phyloP scores from a whole-genome alignment of 306 rosid species.

The Castanea crenata region DNA sequence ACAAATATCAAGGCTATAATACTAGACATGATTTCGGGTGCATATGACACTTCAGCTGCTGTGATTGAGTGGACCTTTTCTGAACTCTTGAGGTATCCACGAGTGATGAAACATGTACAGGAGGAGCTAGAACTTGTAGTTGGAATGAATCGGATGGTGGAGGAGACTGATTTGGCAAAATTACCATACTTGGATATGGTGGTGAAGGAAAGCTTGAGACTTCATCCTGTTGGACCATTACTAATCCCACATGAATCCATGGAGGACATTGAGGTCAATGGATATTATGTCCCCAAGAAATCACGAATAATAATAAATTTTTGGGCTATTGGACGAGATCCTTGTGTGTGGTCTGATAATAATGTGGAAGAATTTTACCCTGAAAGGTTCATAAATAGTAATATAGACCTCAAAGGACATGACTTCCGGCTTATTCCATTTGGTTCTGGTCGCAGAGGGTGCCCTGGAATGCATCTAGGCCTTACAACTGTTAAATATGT shows the following conservation, averaged over 20 bases:
- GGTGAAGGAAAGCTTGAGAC: slow-evolving; percentile 39
- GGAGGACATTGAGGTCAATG: slow-evolving; percentile 31
- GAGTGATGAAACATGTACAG: slow-evolving; percentile 40
- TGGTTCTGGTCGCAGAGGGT: slow-evolving; percentile 24
- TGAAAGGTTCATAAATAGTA: slow-evolving; percentile 29
- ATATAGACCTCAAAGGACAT: slow-evolving; percentile 21
- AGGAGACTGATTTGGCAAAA: slow-evolving; percentile 32
- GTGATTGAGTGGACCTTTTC: slow-evolving; percentile 37
- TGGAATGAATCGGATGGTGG: slow-evolving; percentile 29
- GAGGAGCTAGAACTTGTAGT: slow-evolving; percentile 30
- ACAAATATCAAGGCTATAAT: slow-evolving; percentile 38
- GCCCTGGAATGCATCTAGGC: slow-evolving; percentile 47
- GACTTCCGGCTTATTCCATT: slow-evolving; percentile 45
- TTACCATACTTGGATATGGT: slow-evolving; percentile 38
- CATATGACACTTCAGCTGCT: slow-evolving; percentile 1
- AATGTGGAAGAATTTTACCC: slow-evolving; percentile 41
- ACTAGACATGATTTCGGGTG: slow-evolving; percentile 25
- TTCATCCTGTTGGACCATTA: slow-evolving; percentile 38
- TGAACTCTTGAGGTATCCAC: slow-evolving; percentile 42
- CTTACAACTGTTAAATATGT: slow-evolving; percentile 13
- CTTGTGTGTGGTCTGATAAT: slow-evolving; percentile 30
- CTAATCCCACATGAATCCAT: slow-evolving; percentile 26
- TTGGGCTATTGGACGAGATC: slow-evolving; percentile 44
- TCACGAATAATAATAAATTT: slow-evolving; percentile 28
- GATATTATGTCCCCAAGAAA: slow-evolving; percentile 29